Base-by-base conservation (phyloP, 2,329 filamentous ascomycete species). In the Nigrospora sphaerica region DNA sequence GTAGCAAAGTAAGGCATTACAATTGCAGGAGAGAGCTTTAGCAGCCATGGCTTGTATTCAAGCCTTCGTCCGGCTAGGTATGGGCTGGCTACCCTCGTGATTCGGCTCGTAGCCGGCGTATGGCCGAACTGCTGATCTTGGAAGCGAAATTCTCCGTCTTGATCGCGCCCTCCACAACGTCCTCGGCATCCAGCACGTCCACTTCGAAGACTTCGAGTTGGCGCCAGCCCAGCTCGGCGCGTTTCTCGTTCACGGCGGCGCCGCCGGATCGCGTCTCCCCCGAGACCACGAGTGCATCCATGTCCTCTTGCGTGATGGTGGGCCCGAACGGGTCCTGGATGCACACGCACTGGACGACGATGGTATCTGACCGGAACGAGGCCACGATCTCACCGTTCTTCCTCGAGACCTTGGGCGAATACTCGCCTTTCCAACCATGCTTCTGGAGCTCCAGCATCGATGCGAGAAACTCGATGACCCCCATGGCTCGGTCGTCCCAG, bases 61-160 rank as follows among this genome's bases (percentile, higher is more conserved):
- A 46, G 12, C 49, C 16, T 13, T 55, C 54, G 32, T 60, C 54
- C 1, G 62, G 61, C 34, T 43, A 46, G n/a, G n/a, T 10, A 60
- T 52, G 0, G 12, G 28, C 17, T 19, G 12, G 9, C 39, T 44
- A 49, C 28, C 44, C 40, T 12, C 44, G 44, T 41, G 48, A 45
- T 14, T 66, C 59, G 0, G 73, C 71, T 31, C 33, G 32, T 19
- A 36, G 69, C 58, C 71, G 68, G 45, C 85, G 74, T 55, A 95
- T 95, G 48, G 86, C 86, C 1, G 91, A 95, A 67, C 91, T 96
- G 71, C 90, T 95, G 55, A 96, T 87, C 69, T 96, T 97, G 50
- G 79, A 77, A 23, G 83, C 80, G 65, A 95, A 95, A 53, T 78
- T 75, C 47, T 82, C 77, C 12, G 62, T 70, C 52, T 66, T 69